These are phyloP conservation scores for Apiospora kogelbergensis DNA, from an alignment of 2,329 filamentous ascomycete species.

Conservation along the genomic window DNA sequence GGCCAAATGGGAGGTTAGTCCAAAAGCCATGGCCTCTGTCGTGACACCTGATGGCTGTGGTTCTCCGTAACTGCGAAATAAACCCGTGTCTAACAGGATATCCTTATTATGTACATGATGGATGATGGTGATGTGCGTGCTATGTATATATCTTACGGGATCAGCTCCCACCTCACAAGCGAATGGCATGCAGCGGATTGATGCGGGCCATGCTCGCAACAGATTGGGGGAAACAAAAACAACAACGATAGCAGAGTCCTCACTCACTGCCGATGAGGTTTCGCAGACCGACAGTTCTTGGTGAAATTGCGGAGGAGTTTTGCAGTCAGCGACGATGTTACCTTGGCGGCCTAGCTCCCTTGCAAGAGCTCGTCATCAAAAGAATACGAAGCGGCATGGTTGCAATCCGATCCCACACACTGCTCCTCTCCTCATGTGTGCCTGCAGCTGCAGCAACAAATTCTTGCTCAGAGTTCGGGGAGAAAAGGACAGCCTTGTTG, in stretches of 20 bases:
- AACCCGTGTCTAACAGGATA: background rate
- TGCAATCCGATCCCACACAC: background rate
- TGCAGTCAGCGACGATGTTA: slow-evolving; percentile 26
- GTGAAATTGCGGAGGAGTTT: slow-evolving; percentile 25
- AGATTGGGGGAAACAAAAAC: slow-evolving; percentile 9
- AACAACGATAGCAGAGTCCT: background rate
- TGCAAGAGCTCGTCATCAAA: background rate
- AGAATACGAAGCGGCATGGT: slow-evolving; percentile 5
- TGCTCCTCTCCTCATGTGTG: background rate
- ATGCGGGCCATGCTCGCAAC: background rate
- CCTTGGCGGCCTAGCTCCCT: slow-evolving; percentile 10
- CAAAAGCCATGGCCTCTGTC: background rate
- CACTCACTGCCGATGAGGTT: background rate
- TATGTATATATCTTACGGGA: background rate
- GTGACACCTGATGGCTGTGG: background rate
- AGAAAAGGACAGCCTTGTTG: background rate
- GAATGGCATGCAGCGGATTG: background rate
- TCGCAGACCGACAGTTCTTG: slow-evolving; percentile 12
- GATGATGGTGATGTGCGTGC: background rate
- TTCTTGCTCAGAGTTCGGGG: background rate
- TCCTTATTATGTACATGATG: background rate
- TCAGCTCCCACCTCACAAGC: background rate
- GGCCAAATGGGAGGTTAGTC: background rate
- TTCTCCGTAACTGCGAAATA: background rate
- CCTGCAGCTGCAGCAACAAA: background rate